Evolutionary conservation across 108 stramenopile species (phyloP), one percentile per base, ranked within the genome.

Genomic region (Fragilaria crotonensis): DNA sequence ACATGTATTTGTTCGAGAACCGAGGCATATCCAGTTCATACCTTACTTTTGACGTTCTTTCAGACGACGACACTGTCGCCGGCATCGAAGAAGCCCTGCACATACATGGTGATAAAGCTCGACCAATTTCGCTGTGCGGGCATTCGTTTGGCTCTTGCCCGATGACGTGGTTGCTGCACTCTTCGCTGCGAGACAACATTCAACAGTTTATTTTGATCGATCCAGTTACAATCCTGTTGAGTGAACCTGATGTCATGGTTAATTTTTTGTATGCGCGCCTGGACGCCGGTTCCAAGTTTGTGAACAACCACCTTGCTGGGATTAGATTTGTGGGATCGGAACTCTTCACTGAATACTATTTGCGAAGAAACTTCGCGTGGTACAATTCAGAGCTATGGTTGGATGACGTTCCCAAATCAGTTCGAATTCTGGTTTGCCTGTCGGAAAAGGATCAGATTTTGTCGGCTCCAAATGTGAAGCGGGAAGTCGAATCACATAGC

Each of bases 101-200:
- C 25, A 29, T 25, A 11, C 76, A 73, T 59, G 41, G 76, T 25
- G 64, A 67, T 29, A 25, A 30, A 0, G 18, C 21, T 30, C 70
- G 33, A 18, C 48, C 63, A 33, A 46, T 88, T 1, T 54, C 64
- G n/a, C 30, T 91, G 0, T 67, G 78, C 20, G 89, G 91, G 0
- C 94, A 95, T 76, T 89, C 87, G n/a, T 85, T 95, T 62, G 94
- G 94, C 22, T 80, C 85, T 1, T 87, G 79, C 49, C 85, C 73
- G 18, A 60, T 91, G 11, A 87, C 90, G 0, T 86, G 85, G 92
- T 23, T 89, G 30, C 19, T 93, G 11, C 57, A 68, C 23, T 33
- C 59, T n/a, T n/a, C 44, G 11, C 31, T 75, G 19, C 23, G 29
- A 45, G 14, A 45, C 20, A 63, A 57, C 23, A 62, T 85, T 20